phyloP scores from a whole-genome alignment of 805 yeast species.

The Candida qinlingensis region DNA sequence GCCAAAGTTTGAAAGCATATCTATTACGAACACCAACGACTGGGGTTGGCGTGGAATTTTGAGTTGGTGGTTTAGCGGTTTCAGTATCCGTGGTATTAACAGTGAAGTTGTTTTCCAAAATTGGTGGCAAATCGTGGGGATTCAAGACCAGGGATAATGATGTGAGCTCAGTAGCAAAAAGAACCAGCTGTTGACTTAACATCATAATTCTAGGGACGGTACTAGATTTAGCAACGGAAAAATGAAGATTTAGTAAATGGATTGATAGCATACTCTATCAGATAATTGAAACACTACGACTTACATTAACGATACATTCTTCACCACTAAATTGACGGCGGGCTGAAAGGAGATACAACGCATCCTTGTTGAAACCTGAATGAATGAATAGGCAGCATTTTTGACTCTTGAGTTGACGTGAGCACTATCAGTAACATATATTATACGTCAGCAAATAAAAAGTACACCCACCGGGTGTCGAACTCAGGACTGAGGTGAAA shows the following conservation, averaged over 20 bases:
- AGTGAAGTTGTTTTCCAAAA: background rate
- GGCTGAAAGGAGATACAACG: background rate
- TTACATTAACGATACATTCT: background rate
- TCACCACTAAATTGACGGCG: background rate
- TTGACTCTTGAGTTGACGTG: background rate
- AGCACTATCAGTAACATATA: background rate
- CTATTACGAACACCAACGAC: background rate
- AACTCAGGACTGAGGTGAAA: too few relatives aligned
- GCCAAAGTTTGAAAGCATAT: background rate
- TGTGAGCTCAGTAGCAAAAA: background rate
- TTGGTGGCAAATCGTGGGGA: slow-evolving; percentile 4
- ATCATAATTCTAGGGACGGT: too few relatives aligned
- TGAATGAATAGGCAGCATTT: background rate
- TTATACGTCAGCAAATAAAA: background rate
- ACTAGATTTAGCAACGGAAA: too few relatives aligned
- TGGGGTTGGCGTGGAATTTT: background rate
- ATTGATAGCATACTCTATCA: background rate
- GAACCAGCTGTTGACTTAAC: background rate
- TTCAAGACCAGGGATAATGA: background rate
- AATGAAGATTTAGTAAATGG: background rate
- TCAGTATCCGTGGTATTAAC: background rate
- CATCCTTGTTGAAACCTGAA: background rate
- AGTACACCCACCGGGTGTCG: background rate
- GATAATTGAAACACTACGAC: background rate
- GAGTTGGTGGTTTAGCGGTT: background rate